Evolutionary conservation across 345 rosid genomes (phyloP).

Genomic region (Populus davidiana): DNA sequence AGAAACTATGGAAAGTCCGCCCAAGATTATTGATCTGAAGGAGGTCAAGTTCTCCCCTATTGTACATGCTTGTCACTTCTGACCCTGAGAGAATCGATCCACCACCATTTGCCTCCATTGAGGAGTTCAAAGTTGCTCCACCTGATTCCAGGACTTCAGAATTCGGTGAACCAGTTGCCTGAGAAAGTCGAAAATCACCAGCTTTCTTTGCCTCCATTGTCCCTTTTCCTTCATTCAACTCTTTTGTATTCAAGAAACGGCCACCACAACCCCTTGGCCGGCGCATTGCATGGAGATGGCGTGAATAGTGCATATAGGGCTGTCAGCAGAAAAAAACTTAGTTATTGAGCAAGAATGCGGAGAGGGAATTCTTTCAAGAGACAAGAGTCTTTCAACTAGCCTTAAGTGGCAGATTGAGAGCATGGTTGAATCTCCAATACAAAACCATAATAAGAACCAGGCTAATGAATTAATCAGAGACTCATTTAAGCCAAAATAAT

Average conservation of each 20-base stretch:
- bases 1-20: slow-evolving; percentile 40
- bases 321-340: slow-evolving; percentile 31
- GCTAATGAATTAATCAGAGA: neutral
- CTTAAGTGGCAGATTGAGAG: neutral
- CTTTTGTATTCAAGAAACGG: slow-evolving; percentile 80
- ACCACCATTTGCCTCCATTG: slow-evolving; percentile 44
- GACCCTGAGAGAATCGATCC: slow-evolving; percentile 50
- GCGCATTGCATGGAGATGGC: slow-evolving; percentile 95
- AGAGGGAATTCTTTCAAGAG: neutral
- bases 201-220: slow-evolving; percentile 37
- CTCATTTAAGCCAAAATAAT: neutral
- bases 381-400: neutral
- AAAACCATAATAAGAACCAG: neutral
- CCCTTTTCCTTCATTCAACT: slow-evolving; percentile 20
- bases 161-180: slow-evolving; percentile 62
- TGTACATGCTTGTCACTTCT: slow-evolving; percentile 77
- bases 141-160: slow-evolving; percentile 81
- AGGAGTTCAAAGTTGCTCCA: slow-evolving; percentile 57
- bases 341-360: neutral
- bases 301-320: slow-evolving; percentile 89
- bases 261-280: slow-evolving; percentile 97
- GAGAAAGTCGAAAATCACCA: slow-evolving; percentile 17
- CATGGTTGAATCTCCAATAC: neutral
- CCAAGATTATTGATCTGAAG: slow-evolving; percentile 35
- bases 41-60: slow-evolving; percentile 31